A percentile compares a stretch with the other conserved stretches of the same genome.
These are phyloP conservation scores for Talaromyces sp. DNA, from an alignment of 2,329 filamentous ascomycete species.

Conservation along the genomic window DNA sequence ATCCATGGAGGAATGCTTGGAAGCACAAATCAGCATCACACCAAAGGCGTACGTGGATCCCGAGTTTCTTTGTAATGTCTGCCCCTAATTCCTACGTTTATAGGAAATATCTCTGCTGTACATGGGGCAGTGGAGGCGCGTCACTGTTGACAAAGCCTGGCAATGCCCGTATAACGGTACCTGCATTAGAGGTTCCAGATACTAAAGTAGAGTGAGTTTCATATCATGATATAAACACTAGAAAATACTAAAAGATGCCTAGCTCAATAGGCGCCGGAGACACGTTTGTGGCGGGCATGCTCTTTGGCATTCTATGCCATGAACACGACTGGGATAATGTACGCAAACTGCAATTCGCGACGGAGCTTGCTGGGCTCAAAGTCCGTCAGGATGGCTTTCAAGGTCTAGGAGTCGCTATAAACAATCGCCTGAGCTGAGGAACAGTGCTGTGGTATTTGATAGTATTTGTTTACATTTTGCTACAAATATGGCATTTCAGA, in stretches of 20 bases:
- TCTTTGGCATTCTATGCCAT: conserved; percentile 59
- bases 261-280: conserved; percentile 72
- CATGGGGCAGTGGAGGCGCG: conserved; percentile 58
- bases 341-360: conserved; percentile 58
- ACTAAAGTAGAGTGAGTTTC: conserved; percentile 55
- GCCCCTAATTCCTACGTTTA: conserved; percentile 22
- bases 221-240: conserved; percentile 14
- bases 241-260: conserved; percentile 17
- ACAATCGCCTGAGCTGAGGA: not conserved
- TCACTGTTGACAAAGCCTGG: conserved; percentile 43
- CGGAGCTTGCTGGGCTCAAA: conserved; percentile 65
- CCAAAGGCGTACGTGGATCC: conserved; percentile 44
- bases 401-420: conserved; percentile 40
- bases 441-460: not conserved
- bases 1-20: conserved; percentile 53
- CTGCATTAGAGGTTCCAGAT: conserved; percentile 41
- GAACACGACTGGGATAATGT: conserved; percentile 48
- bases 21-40: conserved; percentile 39
- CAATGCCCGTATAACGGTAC: conserved; percentile 39
- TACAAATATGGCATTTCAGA: not conserved
- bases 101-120: conserved; percentile 52
- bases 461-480: not conserved
- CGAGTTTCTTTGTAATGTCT: not conserved
- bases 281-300: conserved; percentile 69
- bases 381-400: conserved; percentile 65